Evolutionary conservation across 2,329 filamentous ascomycete species (phyloP), one percentile per base, ranked within the genome.

Genomic region (Hypoxylon rubiginosum): DNA sequence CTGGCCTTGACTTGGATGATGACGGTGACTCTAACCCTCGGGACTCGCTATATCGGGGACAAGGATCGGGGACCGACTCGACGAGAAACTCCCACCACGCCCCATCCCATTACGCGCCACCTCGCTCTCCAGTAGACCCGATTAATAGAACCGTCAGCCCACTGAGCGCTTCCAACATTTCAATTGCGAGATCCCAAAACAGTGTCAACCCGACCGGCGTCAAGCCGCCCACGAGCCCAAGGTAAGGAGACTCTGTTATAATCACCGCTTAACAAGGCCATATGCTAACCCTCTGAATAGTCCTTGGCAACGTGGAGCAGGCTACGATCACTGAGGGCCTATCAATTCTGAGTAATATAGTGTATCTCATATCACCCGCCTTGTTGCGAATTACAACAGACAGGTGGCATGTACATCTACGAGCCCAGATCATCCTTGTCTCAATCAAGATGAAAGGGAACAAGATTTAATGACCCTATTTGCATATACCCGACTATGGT

Each of bases 21-120:
- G 92, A 94, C 62, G 88, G 88, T 49, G 88, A 90, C 49, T 91
- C 88, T 28, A 88, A 89, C 78, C 89, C 88, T 3, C 88, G 87
- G 19, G 85, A 84, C 39, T 87, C 89, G 9, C 71, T 82, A 66
- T 81, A 79, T 73, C 82, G 84, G 66, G 78, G 81, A 62, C 81
- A 82, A 61, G 80, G 79, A 6, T 68, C 70, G 24, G 39, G 64
- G 50, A 32, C 64, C 49, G 58, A 66, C 45, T 75, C 74, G 15
- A 60, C 57, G 4, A 70, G 68, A 63, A 70, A 62, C 26, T 68
- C 65, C 7, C 75, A 61, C 60, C 75, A 74, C 54, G 76, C 81
- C 13, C 66, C 66, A 17, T 68, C 65, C 13, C 75, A 64, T 64
- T 74, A 73, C 55, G 77, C 81, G n/a, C 72, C 75, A 46, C 79